These are phyloP conservation scores for Trichophyton simii DNA, from an alignment of 2,329 filamentous ascomycete genomes.

Conservation along the genomic window DNA sequence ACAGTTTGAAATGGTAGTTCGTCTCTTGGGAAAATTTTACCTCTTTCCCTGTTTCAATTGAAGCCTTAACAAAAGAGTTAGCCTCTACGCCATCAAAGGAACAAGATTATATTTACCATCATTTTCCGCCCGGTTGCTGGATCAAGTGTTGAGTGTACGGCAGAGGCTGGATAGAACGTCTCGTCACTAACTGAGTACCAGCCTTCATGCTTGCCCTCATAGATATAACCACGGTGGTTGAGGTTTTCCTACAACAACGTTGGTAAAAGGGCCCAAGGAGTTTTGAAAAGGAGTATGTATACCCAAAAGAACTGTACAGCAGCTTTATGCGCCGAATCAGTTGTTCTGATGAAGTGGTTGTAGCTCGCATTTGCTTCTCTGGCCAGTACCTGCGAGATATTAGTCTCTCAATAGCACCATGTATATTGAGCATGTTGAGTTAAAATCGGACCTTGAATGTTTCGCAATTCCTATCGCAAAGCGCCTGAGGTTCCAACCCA, in stretches of 20 bases:
- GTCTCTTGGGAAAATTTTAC: constrained; percentile 90
- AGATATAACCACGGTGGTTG: constrained; percentile 62
- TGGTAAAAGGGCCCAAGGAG: background rate
- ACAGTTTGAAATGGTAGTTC: constrained; percentile 91
- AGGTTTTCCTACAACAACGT: constrained; percentile 45
- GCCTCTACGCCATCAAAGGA: background rate
- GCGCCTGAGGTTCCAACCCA: constrained; percentile 60
- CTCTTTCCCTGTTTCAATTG: constrained; percentile 75
- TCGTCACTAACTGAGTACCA: constrained; percentile 98
- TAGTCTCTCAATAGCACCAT: background rate
- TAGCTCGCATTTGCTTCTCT: constrained; percentile 56
- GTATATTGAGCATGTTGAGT: background rate
- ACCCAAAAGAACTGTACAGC: constrained; percentile 86
- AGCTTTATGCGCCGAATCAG: constrained; percentile 65
- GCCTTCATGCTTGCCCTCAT: constrained; percentile 73
- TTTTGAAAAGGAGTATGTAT: constrained; percentile 11
- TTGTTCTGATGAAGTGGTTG: constrained; percentile 87
- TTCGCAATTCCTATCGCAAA: constrained; percentile 73
- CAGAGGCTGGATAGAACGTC: constrained; percentile 75
- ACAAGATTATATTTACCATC: constrained; percentile 43
- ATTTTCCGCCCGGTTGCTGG: constrained; percentile 70
- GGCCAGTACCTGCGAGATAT: constrained; percentile 48
- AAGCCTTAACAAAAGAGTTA: constrained; percentile 35
- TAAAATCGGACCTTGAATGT: constrained; percentile 52
- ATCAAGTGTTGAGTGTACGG: constrained; percentile 61